Evolutionary conservation across 2,329 filamentous ascomycete species (phyloP).

Genomic region (Claviceps citrina): DNA sequence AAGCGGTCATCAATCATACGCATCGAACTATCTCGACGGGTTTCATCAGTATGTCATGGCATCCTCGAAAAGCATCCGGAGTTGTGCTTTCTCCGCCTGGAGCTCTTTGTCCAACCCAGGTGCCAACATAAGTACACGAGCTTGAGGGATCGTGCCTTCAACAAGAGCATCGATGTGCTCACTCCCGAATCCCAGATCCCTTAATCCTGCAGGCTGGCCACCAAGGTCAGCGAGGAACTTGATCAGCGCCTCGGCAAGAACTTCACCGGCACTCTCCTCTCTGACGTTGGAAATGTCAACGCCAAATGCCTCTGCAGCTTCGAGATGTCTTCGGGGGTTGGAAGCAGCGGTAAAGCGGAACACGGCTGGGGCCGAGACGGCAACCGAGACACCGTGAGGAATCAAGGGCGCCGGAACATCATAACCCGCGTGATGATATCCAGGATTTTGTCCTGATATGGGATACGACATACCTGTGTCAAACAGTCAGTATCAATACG

Average conservation of each 20-base stretch:
- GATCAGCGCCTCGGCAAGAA: slow-evolving; percentile 67
- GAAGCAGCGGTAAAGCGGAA: slow-evolving; percentile 86
- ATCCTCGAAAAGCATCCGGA: slow-evolving; percentile 52
- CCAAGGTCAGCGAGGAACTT: slow-evolving; percentile 71
- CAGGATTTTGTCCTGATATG: slow-evolving; percentile 83
- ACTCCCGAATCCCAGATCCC: slow-evolving; percentile 61
- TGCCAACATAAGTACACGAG: slow-evolving; percentile 77
- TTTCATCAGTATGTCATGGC: slow-evolving; percentile 26
- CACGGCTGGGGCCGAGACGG: slow-evolving; percentile 81
- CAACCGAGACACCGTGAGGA: slow-evolving; percentile 89
- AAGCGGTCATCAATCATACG: neutral
- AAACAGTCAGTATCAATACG: neutral
- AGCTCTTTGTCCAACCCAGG: slow-evolving; percentile 62
- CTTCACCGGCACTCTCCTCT: slow-evolving; percentile 75
- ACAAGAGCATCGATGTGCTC: slow-evolving; percentile 71
- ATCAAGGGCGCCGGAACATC: slow-evolving; percentile 63
- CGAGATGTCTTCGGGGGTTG: slow-evolving; percentile 82
- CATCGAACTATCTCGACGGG: neutral
- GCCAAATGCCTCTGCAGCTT: slow-evolving; percentile 79
- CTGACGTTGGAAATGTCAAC: slow-evolving; percentile 81
- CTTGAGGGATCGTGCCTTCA: slow-evolving; percentile 88
- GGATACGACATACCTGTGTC: slow-evolving; percentile 79
- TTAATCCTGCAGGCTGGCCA: slow-evolving; percentile 78
- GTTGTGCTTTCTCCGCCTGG: slow-evolving; percentile 54
- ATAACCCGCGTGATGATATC: slow-evolving; percentile 83